Conservation (phyloP, 2,329 filamentous ascomycete species). For the Fusarium xylarioides region DNA sequence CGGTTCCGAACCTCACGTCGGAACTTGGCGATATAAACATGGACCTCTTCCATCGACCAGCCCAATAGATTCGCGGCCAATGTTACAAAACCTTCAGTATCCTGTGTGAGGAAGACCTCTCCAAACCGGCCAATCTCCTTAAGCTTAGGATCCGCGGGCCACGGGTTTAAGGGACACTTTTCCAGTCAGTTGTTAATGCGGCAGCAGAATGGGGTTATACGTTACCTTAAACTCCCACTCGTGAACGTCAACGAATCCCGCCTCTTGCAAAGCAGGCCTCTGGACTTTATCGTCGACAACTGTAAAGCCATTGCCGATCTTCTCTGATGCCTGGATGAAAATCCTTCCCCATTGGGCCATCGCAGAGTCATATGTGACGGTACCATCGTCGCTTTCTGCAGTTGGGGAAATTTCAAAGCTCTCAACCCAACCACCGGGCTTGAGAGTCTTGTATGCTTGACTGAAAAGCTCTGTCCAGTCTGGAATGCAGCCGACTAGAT, state of each 20-base stretch:
- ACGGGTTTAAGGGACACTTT: not conserved
- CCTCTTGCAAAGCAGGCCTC: not conserved
- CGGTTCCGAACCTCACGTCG: not conserved
- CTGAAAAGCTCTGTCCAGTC: not conserved
- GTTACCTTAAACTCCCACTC: not conserved
- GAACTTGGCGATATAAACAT: not conserved
- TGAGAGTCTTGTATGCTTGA: not conserved
- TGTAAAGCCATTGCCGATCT: not conserved
- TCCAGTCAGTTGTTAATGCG: not conserved
- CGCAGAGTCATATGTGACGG: not conserved
- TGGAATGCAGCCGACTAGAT: not conserved
- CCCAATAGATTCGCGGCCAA: not conserved
- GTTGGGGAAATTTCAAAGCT: not conserved
- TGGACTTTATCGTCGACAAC: not conserved
- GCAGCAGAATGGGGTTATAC: fast-evolving
- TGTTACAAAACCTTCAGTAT: not conserved
- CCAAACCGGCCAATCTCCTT: not conserved
- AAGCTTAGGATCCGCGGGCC: not conserved
- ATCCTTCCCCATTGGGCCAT: not conserved
- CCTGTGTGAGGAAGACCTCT: not conserved
- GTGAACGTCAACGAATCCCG: not conserved
- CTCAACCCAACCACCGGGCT: not conserved
- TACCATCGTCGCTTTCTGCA: not conserved
- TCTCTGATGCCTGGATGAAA: not conserved
- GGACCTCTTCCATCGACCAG: not conserved